phyloP scores from a whole-genome alignment of 306 rosid species.

The Castanea sativa region DNA sequence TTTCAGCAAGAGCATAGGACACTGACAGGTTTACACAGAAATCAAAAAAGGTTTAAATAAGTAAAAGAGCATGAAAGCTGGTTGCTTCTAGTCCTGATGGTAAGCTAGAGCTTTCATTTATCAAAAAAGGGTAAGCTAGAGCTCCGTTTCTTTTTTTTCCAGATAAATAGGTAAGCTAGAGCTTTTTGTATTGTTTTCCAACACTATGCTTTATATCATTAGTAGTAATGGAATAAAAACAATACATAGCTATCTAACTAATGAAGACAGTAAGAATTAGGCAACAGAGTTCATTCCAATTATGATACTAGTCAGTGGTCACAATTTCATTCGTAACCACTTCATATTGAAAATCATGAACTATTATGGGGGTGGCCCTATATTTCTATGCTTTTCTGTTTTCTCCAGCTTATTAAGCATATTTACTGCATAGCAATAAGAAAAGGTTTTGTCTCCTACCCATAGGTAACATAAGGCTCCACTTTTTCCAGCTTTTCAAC shows the following conservation, averaged over 20 bases:
- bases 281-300: background rate
- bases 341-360: background rate
- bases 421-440: background rate
- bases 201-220: too few relatives aligned
- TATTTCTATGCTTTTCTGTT: background rate
- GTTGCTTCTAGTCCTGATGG: background rate
- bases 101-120: background rate
- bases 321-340: background rate
- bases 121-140: background rate
- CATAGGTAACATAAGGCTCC: slow-evolving; percentile 90
- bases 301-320: background rate
- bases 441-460: slow-evolving; percentile 44
- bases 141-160: too few relatives aligned
- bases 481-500: slow-evolving; percentile 65
- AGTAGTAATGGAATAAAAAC: background rate
- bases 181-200: background rate
- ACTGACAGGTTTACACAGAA: background rate
- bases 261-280: background rate
- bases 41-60: background rate
- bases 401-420: background rate
- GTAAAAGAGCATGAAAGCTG: background rate
- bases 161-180: background rate
- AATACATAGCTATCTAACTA: background rate
- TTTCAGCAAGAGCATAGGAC: background rate
- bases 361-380: background rate